These are phyloP conservation scores for Singerocomus rubriflavus DNA, from an alignment of 1,284 basidiomycete species.

Conservation along the genomic window DNA sequence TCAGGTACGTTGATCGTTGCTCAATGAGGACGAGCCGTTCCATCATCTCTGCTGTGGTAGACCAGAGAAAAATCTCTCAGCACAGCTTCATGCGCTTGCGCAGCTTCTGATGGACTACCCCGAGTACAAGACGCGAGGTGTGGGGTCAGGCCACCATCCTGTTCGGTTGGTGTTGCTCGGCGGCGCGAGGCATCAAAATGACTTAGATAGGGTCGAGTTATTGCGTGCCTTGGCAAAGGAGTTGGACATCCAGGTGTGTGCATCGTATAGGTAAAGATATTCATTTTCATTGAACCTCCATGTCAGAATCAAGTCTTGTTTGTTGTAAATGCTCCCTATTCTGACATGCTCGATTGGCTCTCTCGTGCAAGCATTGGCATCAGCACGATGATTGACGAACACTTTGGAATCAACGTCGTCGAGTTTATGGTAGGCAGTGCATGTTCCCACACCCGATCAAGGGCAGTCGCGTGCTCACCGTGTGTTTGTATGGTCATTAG, in stretches of 20 bases:
- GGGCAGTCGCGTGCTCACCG: conserved; percentile 9
- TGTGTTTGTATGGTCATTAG: conserved; percentile 39
- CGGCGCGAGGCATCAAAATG: conserved; percentile 75
- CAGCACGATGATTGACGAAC: conserved; percentile 98
- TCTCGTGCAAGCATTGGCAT: conserved; percentile 79
- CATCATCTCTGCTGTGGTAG: conserved; percentile 35
- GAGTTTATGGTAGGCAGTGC: conserved; percentile 83
- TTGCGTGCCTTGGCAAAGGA: conserved; percentile 61
- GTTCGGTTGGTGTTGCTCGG: conserved; percentile 77
- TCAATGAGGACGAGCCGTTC: not conserved
- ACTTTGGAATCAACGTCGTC: conserved; percentile 98
- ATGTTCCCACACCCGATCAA: not conserved
- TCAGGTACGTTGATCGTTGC: conserved; percentile 54
- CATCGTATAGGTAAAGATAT: not conserved
- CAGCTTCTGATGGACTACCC: conserved; percentile 60
- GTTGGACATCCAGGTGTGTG: conserved; percentile 61
- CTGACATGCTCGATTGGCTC: conserved; percentile 67
- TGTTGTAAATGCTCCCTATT: conserved; percentile 80
- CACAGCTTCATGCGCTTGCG: conserved; percentile 74
- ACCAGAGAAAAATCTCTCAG: conserved; percentile 92
- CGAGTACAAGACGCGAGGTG: conserved; percentile 40
- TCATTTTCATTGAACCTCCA: conserved; percentile 5
- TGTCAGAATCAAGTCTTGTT: conserved; percentile 71
- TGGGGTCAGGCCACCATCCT: conserved; percentile 16
- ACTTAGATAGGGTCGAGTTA: conserved; percentile 65